Evolutionary conservation across 2,329 filamentous ascomycete species (phyloP), one percentile per base, ranked within the genome.

Genomic region (Diaporthe caulivora): DNA sequence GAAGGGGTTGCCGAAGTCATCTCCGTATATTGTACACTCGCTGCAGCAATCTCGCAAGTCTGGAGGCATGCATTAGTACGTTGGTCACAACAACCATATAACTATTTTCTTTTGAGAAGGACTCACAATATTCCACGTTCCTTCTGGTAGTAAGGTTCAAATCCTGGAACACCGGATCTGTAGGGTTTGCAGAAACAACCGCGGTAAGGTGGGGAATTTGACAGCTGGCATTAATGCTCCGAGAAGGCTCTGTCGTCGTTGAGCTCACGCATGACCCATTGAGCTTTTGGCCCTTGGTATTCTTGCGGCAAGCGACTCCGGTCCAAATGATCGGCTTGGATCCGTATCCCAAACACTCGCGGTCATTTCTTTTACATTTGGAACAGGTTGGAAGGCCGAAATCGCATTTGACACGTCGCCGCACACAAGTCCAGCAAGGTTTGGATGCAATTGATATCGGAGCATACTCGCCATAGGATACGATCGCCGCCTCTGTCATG

Each of bases 381-480:
- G 62, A 44, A 54, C 74, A 75, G 44, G 69, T 68, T 13, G 74
- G 74, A 26, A 74, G 64, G 13, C 72, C 44, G 21, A 64, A 51
- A 55, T 75, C 74, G 47, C 74, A 75, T 18, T 71, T 68, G 55
- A 75, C 67, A 10, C 74, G 72, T 42, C 74, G 62, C 26, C 73
- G 72, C 17, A 65, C 62, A 70, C 74, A 75, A 15, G 74, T 75
- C 74, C 74, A 75, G 44, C 74, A 75, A 26, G 64, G 58, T 31
- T 62, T 62, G 40, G 58, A 26, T 47, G 58, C 40, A 31, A 40
- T 44, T 8, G 40, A 31, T 24, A 31, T 31, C 40, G 58, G 26
- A 21, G 58, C 58, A 24, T 44, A 62, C 18, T 62, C 58, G 29
- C 58, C 58, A 24, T 2, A 21, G 9, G 58, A 8, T 8, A 47